A percentile compares a stretch with the other conserved stretches of the same genome.
Evolutionary conservation across 257 asterid genomes (phyloP).

Genomic region (Handroanthus guayacan): DNA sequence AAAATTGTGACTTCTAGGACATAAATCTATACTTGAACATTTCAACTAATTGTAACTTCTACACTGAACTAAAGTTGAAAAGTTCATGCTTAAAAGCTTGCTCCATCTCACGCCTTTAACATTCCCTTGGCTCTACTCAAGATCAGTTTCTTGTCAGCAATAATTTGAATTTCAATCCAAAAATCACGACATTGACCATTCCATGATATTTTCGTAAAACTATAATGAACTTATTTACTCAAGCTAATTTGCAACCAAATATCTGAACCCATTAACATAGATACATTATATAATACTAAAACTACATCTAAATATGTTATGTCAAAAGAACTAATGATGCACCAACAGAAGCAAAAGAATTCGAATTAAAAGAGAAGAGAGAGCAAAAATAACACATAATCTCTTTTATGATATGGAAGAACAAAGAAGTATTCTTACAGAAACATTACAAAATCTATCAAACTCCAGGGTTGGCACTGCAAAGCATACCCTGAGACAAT

Average conservation of each 20-base stretch:
- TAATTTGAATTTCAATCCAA: not conserved
- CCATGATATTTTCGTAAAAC: not conserved
- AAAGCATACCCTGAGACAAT: slow-evolving; percentile 99
- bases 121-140: slow-evolving; percentile 6
- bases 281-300: not conserved
- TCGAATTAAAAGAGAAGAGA: not conserved
- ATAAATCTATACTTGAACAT: too few relatives aligned
- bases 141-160: not conserved
- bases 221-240: not conserved
- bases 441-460: slow-evolving; percentile 72
- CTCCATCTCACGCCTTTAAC: not conserved
- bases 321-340: slow-evolving; percentile 17
- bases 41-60: not conserved
- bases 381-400: not conserved
- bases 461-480: slow-evolving; percentile 98
- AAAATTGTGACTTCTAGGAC: too few relatives aligned
- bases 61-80: not conserved
- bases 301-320: not conserved
- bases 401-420: slow-evolving; percentile 18
- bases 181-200: not conserved
- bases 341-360: slow-evolving; percentile 27
- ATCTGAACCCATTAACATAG: not conserved
- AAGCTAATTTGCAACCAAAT: not conserved
- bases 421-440: slow-evolving; percentile 58
- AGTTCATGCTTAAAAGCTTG: not conserved